phyloP scores from a whole-genome alignment of 169 alveolate genomes.

The Plasmodium chabaudi region DNA sequence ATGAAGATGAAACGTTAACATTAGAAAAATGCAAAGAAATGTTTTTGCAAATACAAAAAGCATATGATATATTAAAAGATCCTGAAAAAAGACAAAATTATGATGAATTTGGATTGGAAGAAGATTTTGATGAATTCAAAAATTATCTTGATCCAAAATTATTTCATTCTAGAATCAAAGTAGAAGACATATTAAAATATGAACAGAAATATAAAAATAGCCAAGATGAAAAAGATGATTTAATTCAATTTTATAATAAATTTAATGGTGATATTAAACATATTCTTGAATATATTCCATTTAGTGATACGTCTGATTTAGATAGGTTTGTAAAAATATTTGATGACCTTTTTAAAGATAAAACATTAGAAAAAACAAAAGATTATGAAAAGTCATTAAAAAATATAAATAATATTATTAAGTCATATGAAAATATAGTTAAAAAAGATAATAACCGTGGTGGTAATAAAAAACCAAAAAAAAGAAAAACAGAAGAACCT shows the following conservation, averaged over 20 bases:
- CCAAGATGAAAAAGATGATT: conserved; percentile 82
- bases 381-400: conserved; percentile 20
- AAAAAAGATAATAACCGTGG: conserved; percentile 10
- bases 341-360: conserved; percentile 55
- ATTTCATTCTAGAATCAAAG: conserved; percentile 50
- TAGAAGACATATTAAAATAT: conserved; percentile 79
- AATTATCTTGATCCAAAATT: conserved; percentile 46
- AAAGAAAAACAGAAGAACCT: conserved; percentile 19
- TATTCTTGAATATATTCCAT: conserved; percentile 79
- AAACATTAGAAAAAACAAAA: conserved; percentile 35
- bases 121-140: conserved; percentile 29
- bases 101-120: conserved; percentile 79
- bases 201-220: conserved; percentile 79
- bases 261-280: conserved; percentile 80
- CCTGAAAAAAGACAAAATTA: conserved; percentile 80
- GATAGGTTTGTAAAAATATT: conserved; percentile 77
- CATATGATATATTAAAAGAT: conserved; percentile 85
- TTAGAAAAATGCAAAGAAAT: conserved; percentile 79
- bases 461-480: conserved; percentile 12
- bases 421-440: background rate
- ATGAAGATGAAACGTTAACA: background rate
- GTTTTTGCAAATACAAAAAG: conserved; percentile 84
- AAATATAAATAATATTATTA: conserved; percentile 33
- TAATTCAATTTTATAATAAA: conserved; percentile 82
- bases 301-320: conserved; percentile 80